Evolutionary conservation across 1,139 yeast genomes (phyloP), one percentile per base, ranked within the genome.

Genomic region (Zygosaccharomyces sapae): DNA sequence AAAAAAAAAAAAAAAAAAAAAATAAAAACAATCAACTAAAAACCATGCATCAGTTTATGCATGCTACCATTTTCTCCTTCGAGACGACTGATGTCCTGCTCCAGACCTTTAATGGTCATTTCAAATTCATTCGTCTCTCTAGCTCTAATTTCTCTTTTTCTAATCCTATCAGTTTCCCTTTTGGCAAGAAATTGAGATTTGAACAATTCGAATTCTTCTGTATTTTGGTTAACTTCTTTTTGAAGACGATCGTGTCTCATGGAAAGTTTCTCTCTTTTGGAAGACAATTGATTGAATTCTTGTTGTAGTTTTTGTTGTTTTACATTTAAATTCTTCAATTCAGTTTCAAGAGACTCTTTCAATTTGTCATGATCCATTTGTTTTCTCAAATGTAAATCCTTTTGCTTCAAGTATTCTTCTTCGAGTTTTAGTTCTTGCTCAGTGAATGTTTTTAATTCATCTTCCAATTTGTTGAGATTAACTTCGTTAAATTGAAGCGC

Each of bases 401-500:
- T 74, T 39, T 67, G 69, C 41, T 67, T 69, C 41, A 70, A 46
- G 53, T 72, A 72, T 19, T 62, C 59, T 45, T 72, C 76, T 45
- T 70, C 72, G 4, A 70, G 52, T 41, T 69, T 71, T 5, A 64
- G 54, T 55, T 70, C 73, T 41, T 66, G 57, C 3, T 66, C 55
- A 34, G 68, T 65, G 8, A 66, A 44, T 12, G 54, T 58, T 41
- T 66, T 64, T 10, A 67, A 55, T 38, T 65, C 63, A n/a, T 65
- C 63, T 33, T 77, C 76, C 24, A 74, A 55, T 31, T 68, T 60
- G 5, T 62, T 52, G 2, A 70, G 64, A 33, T 73, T 72, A 3
- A 61, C 63, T 47, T 75, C 79, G 20, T 68, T 67, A 53, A 72
- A 73, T 35, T 70, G 68, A 33, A 75, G 66, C 1, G 72, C 64